Base-by-base conservation (phyloP, 805 yeast genomes). In the Nakazawaea anatomiae region DNA sequence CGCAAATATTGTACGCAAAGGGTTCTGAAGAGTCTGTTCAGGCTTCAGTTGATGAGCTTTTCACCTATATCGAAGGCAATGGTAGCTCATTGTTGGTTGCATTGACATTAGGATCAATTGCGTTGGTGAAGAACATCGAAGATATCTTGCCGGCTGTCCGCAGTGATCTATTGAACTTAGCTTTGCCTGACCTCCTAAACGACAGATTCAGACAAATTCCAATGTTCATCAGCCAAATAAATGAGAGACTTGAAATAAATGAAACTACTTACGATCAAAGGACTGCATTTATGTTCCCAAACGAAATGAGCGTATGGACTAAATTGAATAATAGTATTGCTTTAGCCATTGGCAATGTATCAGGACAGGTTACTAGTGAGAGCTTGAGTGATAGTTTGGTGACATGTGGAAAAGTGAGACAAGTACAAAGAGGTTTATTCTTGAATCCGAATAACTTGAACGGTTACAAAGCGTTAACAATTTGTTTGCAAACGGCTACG, bases 41-140 rank as follows among this genome's bases (percentile, higher is more conserved):
- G 55, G 91, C 90, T 1, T 96, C 97, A 0, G 61, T 87, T 44
- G 96, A 90, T 58, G 96, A 89, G 64, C 67, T 92, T 42, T 85
- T 87, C 57, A 74, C 76, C 28, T 80, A 75, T 58, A 79, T 90
- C 40, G 84, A 78, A 53, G 71, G 68, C 4, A 65, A 77, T 51
- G 96, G 96, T 0, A 72, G 87, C 1, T 80, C 90, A 2, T 67
- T 89, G 44, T 60, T 80, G 28, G 80, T 87, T 1, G 83, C 88
- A 0, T 66, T 91, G 52, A 79, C 89, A 1, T 71, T 92, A 41
- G 97, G 96, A 4, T 90, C 95, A 0, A 81, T 92, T 27, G 74
- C 88, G 0, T 73, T 94, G 2, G 71, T 83, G 8, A 87, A 89
- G 47, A 72, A 81, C 44, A 68, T 77, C 51, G 69, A 71, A 5